A percentile compares a stretch with the other conserved stretches of the same genome.
Evolutionary conservation across 2,329 filamentous ascomycete genomes (phyloP).

Genomic region (Fusarium beomiforme): DNA sequence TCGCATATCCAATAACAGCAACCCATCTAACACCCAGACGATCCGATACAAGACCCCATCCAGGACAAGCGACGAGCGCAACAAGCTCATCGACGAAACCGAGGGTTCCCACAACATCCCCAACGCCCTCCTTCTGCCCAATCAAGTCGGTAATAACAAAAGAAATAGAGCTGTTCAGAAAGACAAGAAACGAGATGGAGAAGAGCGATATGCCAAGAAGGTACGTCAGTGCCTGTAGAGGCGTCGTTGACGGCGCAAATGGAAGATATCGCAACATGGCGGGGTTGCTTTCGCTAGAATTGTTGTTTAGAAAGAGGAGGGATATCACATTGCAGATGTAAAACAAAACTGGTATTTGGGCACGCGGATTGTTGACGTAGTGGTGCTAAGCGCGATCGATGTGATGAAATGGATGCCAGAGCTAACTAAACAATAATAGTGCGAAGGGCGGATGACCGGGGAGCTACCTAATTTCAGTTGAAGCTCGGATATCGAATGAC

Average conservation of each 20-base stretch:
- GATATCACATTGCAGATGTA: slow-evolving; percentile 33
- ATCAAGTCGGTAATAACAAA: slow-evolving; percentile 88
- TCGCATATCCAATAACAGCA: slow-evolving; percentile 79
- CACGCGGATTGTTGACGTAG: slow-evolving; percentile 32
- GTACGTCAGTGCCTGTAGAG: slow-evolving; percentile 75
- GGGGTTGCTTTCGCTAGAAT: not conserved
- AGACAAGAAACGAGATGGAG: slow-evolving; percentile 89
- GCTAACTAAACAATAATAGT: slow-evolving; percentile 17
- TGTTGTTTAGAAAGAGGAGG: not conserved
- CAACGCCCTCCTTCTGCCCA: slow-evolving; percentile 76
- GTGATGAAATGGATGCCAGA: slow-evolving; percentile 8
- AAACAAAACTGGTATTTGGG: not conserved
- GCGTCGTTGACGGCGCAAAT: slow-evolving; percentile 68
- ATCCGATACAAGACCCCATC: slow-evolving; percentile 83
- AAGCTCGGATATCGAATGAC: slow-evolving; percentile 36
- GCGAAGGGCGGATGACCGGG: slow-evolving; percentile 2
- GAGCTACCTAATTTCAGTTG: slow-evolving; percentile 19
- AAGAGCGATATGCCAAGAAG: slow-evolving; percentile 85
- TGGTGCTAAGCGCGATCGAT: slow-evolving; percentile 20
- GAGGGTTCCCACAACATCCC: slow-evolving; percentile 83
- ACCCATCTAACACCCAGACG: slow-evolving; percentile 78
- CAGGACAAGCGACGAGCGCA: slow-evolving; percentile 80
- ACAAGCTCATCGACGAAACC: slow-evolving; percentile 88
- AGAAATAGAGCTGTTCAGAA: slow-evolving; percentile 84
- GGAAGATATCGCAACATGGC: slow-evolving; percentile 60